A percentile compares a stretch with the other conserved stretches of the same genome.
Evolutionary conservation across 768 basidiomycete species (phyloP).

Genomic region (Crepidotus variabilis): DNA sequence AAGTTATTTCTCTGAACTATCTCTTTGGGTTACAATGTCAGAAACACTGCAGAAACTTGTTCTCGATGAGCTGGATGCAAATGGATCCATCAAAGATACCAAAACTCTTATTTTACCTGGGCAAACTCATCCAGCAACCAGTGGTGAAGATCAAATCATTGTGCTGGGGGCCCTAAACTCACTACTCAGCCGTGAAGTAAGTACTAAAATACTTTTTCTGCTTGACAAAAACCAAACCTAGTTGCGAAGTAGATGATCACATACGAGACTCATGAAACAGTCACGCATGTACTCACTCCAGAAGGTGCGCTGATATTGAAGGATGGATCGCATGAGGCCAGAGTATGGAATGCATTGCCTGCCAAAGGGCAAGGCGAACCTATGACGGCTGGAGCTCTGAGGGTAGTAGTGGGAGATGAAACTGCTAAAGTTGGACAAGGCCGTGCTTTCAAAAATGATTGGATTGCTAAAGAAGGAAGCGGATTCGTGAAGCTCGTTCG

Average conservation of each 20-base stretch:
- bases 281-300: constrained; percentile 68
- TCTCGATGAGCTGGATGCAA: constrained; percentile 63
- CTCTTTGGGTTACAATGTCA: constrained; percentile 43
- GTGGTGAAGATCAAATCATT: constrained; percentile 76
- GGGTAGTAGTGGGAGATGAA: constrained; percentile 79
- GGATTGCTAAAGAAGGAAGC: constrained; percentile 90
- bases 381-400: constrained; percentile 63
- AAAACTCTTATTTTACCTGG: constrained; percentile 66
- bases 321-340: constrained; percentile 91
- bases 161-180: constrained; percentile 93
- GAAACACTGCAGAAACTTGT: constrained; percentile 79
- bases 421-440: constrained; percentile 91
- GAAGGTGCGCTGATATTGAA: constrained; percentile 80
- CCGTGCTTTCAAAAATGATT: constrained; percentile 94
- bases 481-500: constrained; percentile 84
- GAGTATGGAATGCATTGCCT: constrained; percentile 87
- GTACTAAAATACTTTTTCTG: constrained; percentile 17
- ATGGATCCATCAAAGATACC: constrained; percentile 61
- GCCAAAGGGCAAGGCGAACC: constrained; percentile 65
- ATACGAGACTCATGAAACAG: constrained; percentile 74
- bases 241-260: constrained; percentile 64
- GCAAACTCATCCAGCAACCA: constrained; percentile 48
- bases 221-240: constrained; percentile 1
- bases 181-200: constrained; percentile 77
- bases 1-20: too few species aligned